phyloP scores from a whole-genome alignment of 2,329 filamentous ascomycete genomes.

The Trichoderma sp. region DNA sequence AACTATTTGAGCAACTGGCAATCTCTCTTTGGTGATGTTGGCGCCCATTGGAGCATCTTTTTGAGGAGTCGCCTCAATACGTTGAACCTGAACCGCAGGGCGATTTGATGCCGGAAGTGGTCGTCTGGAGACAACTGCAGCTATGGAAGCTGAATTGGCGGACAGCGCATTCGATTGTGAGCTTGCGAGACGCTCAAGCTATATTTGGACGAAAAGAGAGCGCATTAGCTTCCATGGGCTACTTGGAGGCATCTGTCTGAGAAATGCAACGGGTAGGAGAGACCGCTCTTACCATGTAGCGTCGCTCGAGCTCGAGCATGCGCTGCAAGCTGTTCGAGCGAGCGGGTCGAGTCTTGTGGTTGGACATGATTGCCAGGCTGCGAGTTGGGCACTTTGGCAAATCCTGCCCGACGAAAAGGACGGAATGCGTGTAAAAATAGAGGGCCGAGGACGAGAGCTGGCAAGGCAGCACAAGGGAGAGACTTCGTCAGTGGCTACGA shows the following conservation, averaged over 20 bases:
- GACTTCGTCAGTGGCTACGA: constrained; percentile 18
- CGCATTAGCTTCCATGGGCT: neutral
- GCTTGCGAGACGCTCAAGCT: constrained; percentile 26
- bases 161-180: neutral
- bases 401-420: neutral
- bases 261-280: neutral
- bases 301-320: constrained; percentile 60
- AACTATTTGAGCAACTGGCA: constrained; percentile 14
- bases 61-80: constrained; percentile 11
- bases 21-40: constrained; percentile 5
- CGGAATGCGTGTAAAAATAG: constrained; percentile 15
- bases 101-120: constrained; percentile 5
- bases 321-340: constrained; percentile 52
- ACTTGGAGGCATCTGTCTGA: neutral
- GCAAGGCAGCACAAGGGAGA: neutral
- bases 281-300: constrained; percentile 51
- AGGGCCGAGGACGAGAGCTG: neutral
- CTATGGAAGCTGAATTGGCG: neutral
- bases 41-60: constrained; percentile 7
- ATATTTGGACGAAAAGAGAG: neutral
- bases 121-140: neutral
- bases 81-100: constrained; percentile 21
- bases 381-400: neutral
- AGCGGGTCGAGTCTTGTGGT: constrained; percentile 21
- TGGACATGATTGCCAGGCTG: constrained; percentile 14